These are phyloP conservation scores for Fusarium beomiforme DNA, from an alignment of 2,329 filamentous ascomycete species.

Conservation along the genomic window DNA sequence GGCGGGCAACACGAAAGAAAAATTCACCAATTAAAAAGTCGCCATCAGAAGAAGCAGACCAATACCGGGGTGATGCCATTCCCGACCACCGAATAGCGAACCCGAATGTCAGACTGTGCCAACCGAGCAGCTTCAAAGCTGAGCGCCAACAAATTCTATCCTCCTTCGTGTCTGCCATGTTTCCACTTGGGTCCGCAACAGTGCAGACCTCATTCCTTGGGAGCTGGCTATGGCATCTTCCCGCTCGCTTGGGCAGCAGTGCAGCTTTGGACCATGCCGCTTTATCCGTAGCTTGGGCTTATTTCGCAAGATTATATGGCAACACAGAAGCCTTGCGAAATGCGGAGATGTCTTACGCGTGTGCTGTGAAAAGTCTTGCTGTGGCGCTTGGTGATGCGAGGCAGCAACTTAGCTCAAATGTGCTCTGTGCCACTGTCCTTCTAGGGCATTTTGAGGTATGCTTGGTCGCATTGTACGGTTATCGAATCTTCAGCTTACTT, in stretches of 20 bases:
- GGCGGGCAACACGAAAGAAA: neutral
- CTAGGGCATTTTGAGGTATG: neutral
- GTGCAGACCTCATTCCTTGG: neutral
- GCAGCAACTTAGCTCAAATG: neutral
- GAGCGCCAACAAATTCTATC: neutral
- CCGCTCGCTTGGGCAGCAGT: neutral
- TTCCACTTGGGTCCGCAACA: rapidly evolving
- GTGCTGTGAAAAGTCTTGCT: neutral
- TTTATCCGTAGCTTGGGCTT: rapidly evolving
- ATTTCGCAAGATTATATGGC: neutral
- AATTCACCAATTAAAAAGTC: neutral
- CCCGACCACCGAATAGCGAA: rapidly evolving
- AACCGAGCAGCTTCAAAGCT: neutral
- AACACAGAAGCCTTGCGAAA: neutral
- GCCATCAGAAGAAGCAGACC: too few species aligned
- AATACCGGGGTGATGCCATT: rapidly evolving
- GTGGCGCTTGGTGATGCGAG: neutral
- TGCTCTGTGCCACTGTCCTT: neutral
- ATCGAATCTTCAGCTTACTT: neutral
- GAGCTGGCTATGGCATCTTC: neutral
- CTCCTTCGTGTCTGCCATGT: neutral
- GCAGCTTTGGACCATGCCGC: neutral
- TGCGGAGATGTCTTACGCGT: rapidly evolving
- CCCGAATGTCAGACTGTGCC: rapidly evolving
- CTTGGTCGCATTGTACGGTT: rapidly evolving